Percentiles rank a stretch among this genome's conserved stretches.
These are phyloP conservation scores for Fimicolochytrium jonesii DNA, from an alignment of 192 early-diverging fungal genomes.

Conservation along the genomic window DNA sequence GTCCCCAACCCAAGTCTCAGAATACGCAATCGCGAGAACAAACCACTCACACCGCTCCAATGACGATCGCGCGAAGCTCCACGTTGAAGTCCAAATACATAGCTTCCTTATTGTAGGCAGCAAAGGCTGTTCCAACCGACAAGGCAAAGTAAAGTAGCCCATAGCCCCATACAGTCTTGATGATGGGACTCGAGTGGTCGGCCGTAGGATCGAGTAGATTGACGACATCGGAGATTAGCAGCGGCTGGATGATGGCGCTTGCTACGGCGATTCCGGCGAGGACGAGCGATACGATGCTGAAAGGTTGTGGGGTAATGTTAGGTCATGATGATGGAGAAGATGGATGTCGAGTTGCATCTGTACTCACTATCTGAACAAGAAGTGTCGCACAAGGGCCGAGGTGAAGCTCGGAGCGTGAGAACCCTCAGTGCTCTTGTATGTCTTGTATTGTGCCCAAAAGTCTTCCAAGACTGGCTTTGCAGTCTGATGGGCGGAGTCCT, in stretches of 20 bases:
- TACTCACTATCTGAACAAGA: no score
- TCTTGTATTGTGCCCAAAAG: no score
- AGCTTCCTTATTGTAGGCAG: not conserved
- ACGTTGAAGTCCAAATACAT: constrained; percentile 1
- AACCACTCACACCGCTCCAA: constrained; percentile 44
- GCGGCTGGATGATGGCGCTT: not conserved
- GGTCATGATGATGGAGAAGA: no score
- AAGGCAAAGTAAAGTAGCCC: constrained; percentile 2
- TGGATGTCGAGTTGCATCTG: no score
- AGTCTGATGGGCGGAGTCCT: no score
- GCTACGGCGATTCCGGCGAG: not conserved
- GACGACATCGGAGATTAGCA: not conserved
- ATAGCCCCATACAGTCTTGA: not conserved
- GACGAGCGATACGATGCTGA: not conserved
- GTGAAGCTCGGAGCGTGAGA: no score
- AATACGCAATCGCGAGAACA: no score
- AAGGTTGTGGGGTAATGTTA: not conserved
- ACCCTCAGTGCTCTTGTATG: no score
- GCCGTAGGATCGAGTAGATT: not conserved
- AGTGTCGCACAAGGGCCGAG: no score
- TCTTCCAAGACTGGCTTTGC: no score
- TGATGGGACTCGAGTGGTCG: not conserved
- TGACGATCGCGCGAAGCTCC: constrained; percentile 31
- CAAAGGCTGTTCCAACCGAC: not conserved
- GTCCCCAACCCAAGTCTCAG: no score